Evolutionary conservation across 2,329 filamentous ascomycete genomes (phyloP), one percentile per base, ranked within the genome.

Genomic region (Dryadomyces quercivorus): DNA sequence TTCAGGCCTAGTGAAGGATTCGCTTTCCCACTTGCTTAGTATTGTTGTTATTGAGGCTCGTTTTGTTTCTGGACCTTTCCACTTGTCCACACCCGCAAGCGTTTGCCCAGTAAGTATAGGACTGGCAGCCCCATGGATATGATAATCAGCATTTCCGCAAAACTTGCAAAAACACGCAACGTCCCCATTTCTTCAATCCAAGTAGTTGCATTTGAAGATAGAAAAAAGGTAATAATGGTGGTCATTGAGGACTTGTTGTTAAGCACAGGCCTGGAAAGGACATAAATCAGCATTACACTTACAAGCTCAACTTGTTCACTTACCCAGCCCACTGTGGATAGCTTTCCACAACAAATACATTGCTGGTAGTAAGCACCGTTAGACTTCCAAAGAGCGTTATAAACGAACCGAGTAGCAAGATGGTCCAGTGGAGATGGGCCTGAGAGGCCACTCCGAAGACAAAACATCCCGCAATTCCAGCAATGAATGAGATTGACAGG

Each of bases 301-400:
- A 12, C 2, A 12, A 12, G 2, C 10, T 6, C 5, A 3, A 2
- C 10, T 13, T 31, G 4, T 16, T 15, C 16, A 53, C 52, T 18
- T 45, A 50, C 52, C 65, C 65, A 3, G 63, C 62, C 59, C 57
- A 64, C 57, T 62, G 61, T 2, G 66, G 66, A 47, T 68, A 68
- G 45, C 63, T 67, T 58, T 69, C 65, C 2, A 68, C 62, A 5
- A 66, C 59, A 51, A 64, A 68, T 2, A 67, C 65, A 51, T 64
- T 67, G 43, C 63, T 57, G n/a, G 65, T 60, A 2, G 65, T 64
- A 58, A 65, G 61, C 15, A 60, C 56, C 20, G 61, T 64, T 15
- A 67, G 56, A 51, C 62, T 65, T 1, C 59, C 62, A 22, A 65
- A 64, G 5, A 64, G 57, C 31, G 65, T 58, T 20, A 68, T 46